These are phyloP conservation scores for Fusarium camptoceras DNA, from an alignment of 2,329 filamentous ascomycete species.

Conservation along the genomic window DNA sequence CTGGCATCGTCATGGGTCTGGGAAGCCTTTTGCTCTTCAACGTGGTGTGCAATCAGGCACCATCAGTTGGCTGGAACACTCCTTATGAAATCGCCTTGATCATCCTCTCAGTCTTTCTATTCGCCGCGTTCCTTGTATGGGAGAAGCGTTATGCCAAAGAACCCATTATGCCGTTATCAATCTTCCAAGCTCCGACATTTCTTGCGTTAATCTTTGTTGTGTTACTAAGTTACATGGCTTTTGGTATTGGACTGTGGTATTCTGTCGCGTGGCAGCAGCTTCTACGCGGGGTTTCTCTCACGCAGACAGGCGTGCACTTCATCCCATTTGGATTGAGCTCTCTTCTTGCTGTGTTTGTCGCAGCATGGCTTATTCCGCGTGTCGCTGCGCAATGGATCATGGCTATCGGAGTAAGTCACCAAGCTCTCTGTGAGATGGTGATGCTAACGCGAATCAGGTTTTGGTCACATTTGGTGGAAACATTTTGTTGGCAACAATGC, in stretches of 20 bases:
- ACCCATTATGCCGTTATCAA: constrained; percentile 60
- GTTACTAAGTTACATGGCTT: constrained; percentile 60
- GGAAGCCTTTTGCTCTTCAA: constrained; percentile 59
- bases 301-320: constrained; percentile 1
- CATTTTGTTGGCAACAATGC: constrained; percentile 55
- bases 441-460: not conserved
- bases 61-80: constrained; percentile 57
- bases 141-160: constrained; percentile 53
- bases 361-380: constrained; percentile 59
- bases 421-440: not conserved
- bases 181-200: constrained; percentile 60
- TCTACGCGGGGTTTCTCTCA: constrained; percentile 55
- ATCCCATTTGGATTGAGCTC: constrained; percentile 13
- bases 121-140: constrained; percentile 54
- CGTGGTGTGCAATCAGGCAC: constrained; percentile 63
- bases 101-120: constrained; percentile 49
- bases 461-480: constrained; percentile 1
- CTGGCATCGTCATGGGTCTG: constrained; percentile 49
- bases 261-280: constrained; percentile 58
- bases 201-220: constrained; percentile 56
- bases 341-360: constrained; percentile 11
- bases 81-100: constrained; percentile 57
- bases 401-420: constrained; percentile 53
- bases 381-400: constrained; percentile 62
- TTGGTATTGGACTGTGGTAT: constrained; percentile 63